A percentile compares a stretch with the other conserved stretches of the same genome.
These are phyloP conservation scores for Penicillium canescens DNA, from an alignment of 495 filamentous ascomycete species.

Conservation along the genomic window DNA sequence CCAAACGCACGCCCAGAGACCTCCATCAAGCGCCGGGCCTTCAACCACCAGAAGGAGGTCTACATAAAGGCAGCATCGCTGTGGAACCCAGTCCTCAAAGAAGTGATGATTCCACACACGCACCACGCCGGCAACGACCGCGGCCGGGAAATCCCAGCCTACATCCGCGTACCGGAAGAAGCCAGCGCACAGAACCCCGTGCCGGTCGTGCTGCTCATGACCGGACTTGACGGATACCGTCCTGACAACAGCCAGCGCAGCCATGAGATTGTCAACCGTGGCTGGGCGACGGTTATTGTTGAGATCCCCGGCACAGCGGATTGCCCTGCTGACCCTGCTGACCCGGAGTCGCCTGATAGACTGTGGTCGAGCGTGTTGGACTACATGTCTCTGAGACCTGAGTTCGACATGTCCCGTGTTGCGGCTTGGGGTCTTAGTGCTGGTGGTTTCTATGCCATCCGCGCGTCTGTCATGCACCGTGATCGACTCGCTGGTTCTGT, in stretches of 20 bases:
- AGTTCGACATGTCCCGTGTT: slow-evolving; percentile 63
- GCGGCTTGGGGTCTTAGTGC: slow-evolving; percentile 72
- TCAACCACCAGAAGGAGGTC: slow-evolving; percentile 64
- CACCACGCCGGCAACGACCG: slow-evolving; percentile 50
- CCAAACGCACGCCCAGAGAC: slow-evolving; percentile 33
- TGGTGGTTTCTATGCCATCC: slow-evolving; percentile 76
- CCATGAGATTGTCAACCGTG: slow-evolving; percentile 62
- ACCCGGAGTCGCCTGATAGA: slow-evolving; percentile 53
- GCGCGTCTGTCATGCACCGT: slow-evolving; percentile 70
- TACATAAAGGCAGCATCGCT: slow-evolving; percentile 59
- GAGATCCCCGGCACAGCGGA: slow-evolving; percentile 84
- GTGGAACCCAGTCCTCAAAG: slow-evolving; percentile 56
- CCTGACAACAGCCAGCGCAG: slow-evolving; percentile 75
- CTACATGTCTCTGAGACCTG: slow-evolving; percentile 58
- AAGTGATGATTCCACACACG: slow-evolving; percentile 62
- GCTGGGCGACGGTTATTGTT: slow-evolving; percentile 60
- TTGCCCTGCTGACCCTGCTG: slow-evolving; percentile 63
- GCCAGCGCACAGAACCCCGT: slow-evolving; percentile 39
- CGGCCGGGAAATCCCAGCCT: slow-evolving; percentile 57
- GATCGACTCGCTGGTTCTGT: slow-evolving; percentile 58
- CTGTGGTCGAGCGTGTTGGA: slow-evolving; percentile 59
- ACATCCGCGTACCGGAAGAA: slow-evolving; percentile 57
- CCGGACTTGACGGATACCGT: slow-evolving; percentile 76
- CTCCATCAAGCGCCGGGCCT: slow-evolving; percentile 58
- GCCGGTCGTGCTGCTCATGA: slow-evolving; percentile 69